Evolutionary conservation across 192 early-diverging fungal species (phyloP).

Genomic region (Coemansia sp.): DNA sequence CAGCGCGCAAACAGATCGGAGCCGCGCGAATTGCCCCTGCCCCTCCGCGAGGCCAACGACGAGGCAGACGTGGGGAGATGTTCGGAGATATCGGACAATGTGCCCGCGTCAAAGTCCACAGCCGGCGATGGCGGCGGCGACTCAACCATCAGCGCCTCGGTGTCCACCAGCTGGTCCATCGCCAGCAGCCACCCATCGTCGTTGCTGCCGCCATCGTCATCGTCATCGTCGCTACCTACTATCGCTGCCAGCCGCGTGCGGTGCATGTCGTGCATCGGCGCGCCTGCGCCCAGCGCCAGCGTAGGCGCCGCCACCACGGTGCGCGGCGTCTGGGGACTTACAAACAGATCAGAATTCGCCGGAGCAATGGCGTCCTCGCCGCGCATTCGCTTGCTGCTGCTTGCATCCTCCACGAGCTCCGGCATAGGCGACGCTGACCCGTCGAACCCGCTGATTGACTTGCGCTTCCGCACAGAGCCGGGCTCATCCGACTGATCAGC

Average conservation of each 20-base stretch:
- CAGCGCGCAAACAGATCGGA: slow-evolving; percentile 42
- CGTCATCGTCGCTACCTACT: slow-evolving; percentile 11
- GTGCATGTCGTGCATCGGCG: slow-evolving; percentile 24
- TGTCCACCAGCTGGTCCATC: slow-evolving; percentile 54
- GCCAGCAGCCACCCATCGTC: slow-evolving; percentile 39
- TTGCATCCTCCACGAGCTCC: neutral
- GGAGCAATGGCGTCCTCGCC: neutral
- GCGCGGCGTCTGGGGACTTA: neutral
- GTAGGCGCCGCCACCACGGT: neutral
- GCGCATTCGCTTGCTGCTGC: slow-evolving; percentile 5
- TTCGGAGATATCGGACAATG: slow-evolving; percentile 8
- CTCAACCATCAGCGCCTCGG: slow-evolving; percentile 45
- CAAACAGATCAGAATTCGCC: neutral
- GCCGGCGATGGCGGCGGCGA: slow-evolving; percentile 48
- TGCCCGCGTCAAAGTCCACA: slow-evolving; percentile 8
- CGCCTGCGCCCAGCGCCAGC: slow-evolving; percentile 29
- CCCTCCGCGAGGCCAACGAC: neutral
- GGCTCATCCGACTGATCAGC: neutral
- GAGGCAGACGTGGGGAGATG: slow-evolving; percentile 4
- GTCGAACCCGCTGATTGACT: neutral
- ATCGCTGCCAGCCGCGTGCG: neutral
- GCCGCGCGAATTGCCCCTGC: neutral
- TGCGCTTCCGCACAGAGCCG: neutral
- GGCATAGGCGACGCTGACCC: neutral
- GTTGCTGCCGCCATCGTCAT: slow-evolving; percentile 2